Conservation (phyloP, 2,329 filamentous ascomycete species). For the Colletotrichum destructivum region DNA sequence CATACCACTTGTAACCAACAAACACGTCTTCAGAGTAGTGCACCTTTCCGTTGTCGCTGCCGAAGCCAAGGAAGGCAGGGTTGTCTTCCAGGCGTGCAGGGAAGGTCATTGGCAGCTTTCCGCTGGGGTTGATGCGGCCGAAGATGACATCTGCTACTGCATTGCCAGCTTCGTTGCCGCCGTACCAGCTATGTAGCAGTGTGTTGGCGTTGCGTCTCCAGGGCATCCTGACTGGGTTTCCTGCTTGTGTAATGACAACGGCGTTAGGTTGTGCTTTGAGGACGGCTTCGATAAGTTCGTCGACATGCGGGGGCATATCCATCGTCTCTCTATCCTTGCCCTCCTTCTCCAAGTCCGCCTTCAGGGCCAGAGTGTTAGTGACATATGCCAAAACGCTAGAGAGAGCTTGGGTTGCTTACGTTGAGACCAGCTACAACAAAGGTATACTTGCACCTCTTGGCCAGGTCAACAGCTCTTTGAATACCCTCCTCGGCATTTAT, state of each 20-base stretch:
- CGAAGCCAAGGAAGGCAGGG: constrained; percentile 78
- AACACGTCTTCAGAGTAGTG: constrained; percentile 82
- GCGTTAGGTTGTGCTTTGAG: constrained; percentile 75
- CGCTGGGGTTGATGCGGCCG: constrained; percentile 78
- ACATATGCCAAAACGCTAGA: neutral
- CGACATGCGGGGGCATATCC: constrained; percentile 77
- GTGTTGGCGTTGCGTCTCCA: constrained; percentile 68
- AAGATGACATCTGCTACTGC: constrained; percentile 80
- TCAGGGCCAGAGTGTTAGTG: neutral
- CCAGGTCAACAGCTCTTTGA: constrained; percentile 75
- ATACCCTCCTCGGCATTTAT: constrained; percentile 73
- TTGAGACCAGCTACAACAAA: constrained; percentile 82
- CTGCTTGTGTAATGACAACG: constrained; percentile 78
- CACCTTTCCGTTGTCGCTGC: constrained; percentile 73
- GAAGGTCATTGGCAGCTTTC: constrained; percentile 82
- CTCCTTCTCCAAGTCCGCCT: constrained; percentile 79
- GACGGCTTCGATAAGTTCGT: constrained; percentile 77
- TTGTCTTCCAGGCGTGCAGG: constrained; percentile 76
- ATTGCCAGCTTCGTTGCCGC: constrained; percentile 82
- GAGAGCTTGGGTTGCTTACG: constrained; percentile 43
- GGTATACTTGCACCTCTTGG: constrained; percentile 80
- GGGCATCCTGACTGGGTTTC: constrained; percentile 76
- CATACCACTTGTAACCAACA: constrained; percentile 81
- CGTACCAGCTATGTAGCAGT: constrained; percentile 81
- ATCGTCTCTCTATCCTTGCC: constrained; percentile 81